phyloP scores from a whole-genome alignment of 2,329 filamentous ascomycete species.

The Aspergillus japonicus region DNA sequence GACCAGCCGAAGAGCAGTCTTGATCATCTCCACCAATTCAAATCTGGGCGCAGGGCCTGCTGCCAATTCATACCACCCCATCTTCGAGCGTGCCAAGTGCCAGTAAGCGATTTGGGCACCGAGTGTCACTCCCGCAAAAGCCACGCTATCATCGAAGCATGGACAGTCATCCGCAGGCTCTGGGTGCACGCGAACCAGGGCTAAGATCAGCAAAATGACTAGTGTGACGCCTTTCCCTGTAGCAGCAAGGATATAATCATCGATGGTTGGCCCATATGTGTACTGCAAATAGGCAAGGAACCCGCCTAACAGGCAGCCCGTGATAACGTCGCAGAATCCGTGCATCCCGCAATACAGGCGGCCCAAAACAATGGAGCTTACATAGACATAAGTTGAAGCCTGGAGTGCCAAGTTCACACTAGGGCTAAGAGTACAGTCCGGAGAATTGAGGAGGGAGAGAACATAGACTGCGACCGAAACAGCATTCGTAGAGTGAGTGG shows the following conservation, averaged over 20 bases:
- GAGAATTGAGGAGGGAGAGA: slow-evolving; percentile 66
- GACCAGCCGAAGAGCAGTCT: slow-evolving; percentile 66
- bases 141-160: slow-evolving; percentile 93
- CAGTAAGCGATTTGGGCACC: slow-evolving; percentile 80
- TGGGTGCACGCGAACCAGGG: slow-evolving; percentile 83
- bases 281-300: slow-evolving; percentile 59
- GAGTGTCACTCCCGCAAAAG: slow-evolving; percentile 86
- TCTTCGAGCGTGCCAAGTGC: slow-evolving; percentile 67
- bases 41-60: slow-evolving; percentile 63
- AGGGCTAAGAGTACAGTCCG: slow-evolving; percentile 61
- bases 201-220: slow-evolving; percentile 65
- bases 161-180: slow-evolving; percentile 96
- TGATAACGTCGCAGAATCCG: slow-evolving; percentile 85
- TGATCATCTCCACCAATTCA: slow-evolving; percentile 63
- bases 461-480: slow-evolving; percentile 89
- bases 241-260: slow-evolving; percentile 67
- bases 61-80: slow-evolving; percentile 53
- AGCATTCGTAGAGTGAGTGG: slow-evolving; percentile 94
- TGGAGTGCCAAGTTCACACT: slow-evolving; percentile 64
- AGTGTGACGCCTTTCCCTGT: slow-evolving; percentile 64
- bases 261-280: slow-evolving; percentile 58
- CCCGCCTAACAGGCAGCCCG: slow-evolving; percentile 76
- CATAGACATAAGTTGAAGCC: slow-evolving; percentile 75
- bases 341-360: slow-evolving; percentile 98
- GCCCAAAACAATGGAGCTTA: slow-evolving; percentile 82